Conservation (phyloP, 73 alveolate genomes). For the Paraurostyla sp. region DNA sequence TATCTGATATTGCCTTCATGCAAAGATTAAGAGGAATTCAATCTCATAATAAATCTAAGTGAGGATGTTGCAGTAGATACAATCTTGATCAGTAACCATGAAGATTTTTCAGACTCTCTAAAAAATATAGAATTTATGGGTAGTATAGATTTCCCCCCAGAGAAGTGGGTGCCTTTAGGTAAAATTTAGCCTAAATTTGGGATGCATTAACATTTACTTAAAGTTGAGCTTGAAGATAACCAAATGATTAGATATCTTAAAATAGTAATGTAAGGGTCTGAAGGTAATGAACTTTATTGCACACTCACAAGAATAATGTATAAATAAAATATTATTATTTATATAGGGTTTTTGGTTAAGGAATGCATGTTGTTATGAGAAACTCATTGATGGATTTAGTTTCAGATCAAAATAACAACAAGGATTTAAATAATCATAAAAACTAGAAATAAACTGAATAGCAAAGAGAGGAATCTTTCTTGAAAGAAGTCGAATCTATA, state of each 20-base stretch:
- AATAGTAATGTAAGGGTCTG: conserved; percentile 16
- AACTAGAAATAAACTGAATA: too few species aligned
- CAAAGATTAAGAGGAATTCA: not conserved
- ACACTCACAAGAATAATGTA: conserved; percentile 52
- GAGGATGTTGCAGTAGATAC: conserved; percentile 61
- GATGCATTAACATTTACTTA: conserved; percentile 5
- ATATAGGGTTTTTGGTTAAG: conserved; percentile 56
- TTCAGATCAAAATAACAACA: not conserved
- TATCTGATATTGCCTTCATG: conserved; percentile 44
- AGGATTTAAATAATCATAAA: too few species aligned
- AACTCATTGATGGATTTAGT: conserved; percentile 38
- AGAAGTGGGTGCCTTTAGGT: conserved; percentile 18
- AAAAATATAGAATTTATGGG: conserved; percentile 1
- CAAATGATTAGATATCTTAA: conserved; percentile 54
- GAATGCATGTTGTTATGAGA: conserved; percentile 61
- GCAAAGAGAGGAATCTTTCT: too few species aligned
- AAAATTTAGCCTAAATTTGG: not conserved
- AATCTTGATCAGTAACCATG: conserved; percentile 31
- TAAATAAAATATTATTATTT: not conserved
- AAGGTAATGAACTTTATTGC: conserved; percentile 59
- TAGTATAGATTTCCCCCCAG: conserved; percentile 46
- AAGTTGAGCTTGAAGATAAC: not conserved
- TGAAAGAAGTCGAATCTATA: too few species aligned
- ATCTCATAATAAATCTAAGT: conserved; percentile 29
- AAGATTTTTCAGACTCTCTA: conserved; percentile 52